Base-by-base conservation (phyloP, 1,139 yeast genomes). In the Hanseniaspora uvarum region DNA sequence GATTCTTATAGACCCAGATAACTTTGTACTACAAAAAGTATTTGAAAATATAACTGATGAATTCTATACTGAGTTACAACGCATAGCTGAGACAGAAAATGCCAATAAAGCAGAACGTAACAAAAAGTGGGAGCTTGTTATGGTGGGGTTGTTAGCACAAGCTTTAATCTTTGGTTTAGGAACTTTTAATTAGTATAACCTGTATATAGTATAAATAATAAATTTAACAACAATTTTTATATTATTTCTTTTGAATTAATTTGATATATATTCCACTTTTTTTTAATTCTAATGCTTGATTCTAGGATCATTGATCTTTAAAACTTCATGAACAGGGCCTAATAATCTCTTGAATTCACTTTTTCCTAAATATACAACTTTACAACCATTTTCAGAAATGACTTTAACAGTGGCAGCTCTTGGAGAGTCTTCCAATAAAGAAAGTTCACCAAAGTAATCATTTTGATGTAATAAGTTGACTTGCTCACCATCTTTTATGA, bases 401-500 rank as follows among this genome's bases (percentile, higher is more conserved):
- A 96, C 96, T 55, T 77, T 80, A 41, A 92, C 94, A 4, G 96
- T 85, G 34, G 98, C 98, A 67, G 87, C 94, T 70, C 98, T 80
- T 58, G 97, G 97, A 58, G 83, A 74, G 64, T 92, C 96, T 62
- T 89, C 86, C 61, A 92, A 75, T 61, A 92, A 74, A 2, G 98
- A 97, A 59, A 92, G 81, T 71, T 92, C 98, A 60, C 98, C 98
- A 68, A 92, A 92, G 70, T 92, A 92, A 65, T 86, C 95, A 59
- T 97, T 97, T 64, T 85, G 83, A 48, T 76, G 70, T 59, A 86
- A 74, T 23, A 73, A 72, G 37, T 76, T 77, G 43, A 89, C 76
- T 54, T 79, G 77, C 44, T 72, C 76, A 3, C 59, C 62, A 51
- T 72, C 68, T 60, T 77, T 80, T 47, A 76, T 67, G 39, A 92